phyloP scores from a whole-genome alignment of 768 basidiomycete genomes.

The Lactarius hatsudake region DNA sequence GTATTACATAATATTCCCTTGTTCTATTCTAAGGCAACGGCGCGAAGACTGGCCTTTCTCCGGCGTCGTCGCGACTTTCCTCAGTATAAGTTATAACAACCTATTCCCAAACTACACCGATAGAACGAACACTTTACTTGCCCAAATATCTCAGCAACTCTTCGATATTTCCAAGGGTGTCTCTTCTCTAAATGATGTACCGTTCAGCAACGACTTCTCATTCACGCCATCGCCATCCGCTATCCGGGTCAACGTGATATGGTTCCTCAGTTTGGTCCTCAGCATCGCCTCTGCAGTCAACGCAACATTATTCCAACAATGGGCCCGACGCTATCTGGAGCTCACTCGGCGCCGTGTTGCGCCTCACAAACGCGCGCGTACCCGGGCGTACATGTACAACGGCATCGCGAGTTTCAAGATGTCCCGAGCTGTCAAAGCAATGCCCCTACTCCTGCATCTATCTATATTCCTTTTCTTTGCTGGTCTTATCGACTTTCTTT shows the following conservation, averaged over 20 bases:
- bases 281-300: neutral
- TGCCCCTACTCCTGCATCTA: neutral
- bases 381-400: neutral
- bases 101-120: neutral
- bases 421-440: neutral
- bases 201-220: no score
- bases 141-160: neutral
- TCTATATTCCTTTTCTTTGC: neutral
- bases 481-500: neutral
- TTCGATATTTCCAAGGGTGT: neutral
- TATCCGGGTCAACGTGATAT: conserved; percentile 3
- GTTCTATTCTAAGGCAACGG: no score
- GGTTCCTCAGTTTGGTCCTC: conserved; percentile 1
- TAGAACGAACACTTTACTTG: neutral
- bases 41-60: conserved; percentile 9
- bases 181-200: no score
- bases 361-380: neutral
- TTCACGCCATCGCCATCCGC: no score
- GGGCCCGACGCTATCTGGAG: neutral
- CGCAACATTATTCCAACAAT: neutral
- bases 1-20: neutral
- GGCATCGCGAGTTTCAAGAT: neutral
- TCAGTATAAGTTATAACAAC: neutral
- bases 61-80: neutral
- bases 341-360: neutral